Conservation (phyloP, 225 moss, liverwort and hornwort genomes). For the Pleurozium schreberi region DNA sequence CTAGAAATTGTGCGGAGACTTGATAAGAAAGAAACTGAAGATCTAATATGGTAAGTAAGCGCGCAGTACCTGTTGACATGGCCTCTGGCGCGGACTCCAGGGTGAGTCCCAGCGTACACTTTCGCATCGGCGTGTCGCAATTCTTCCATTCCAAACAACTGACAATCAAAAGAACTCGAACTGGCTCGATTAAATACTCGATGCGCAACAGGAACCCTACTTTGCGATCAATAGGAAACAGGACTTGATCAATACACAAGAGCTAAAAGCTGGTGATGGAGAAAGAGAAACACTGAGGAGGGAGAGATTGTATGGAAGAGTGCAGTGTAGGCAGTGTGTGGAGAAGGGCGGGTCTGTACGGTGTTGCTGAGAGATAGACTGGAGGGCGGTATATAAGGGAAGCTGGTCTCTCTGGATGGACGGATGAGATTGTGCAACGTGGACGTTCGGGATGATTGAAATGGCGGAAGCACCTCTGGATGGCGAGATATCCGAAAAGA, state of each 20-base stretch:
- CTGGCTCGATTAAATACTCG: not conserved
- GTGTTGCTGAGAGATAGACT: rapidly evolving
- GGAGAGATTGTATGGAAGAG: not conserved
- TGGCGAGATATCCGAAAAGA: not conserved
- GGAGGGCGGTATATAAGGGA: not conserved
- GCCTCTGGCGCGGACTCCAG: constrained; percentile 32
- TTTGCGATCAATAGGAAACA: not conserved
- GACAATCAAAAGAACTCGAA: not conserved
- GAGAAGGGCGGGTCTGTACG: not conserved
- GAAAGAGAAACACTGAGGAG: not conserved
- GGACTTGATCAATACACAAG: not conserved
- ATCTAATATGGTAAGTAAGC: not conserved
- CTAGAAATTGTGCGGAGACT: no score
- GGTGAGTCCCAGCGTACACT: constrained; percentile 41
- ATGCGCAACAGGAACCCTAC: not conserved
- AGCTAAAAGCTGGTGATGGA: no score
- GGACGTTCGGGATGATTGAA: not conserved
- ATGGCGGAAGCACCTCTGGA: not conserved
- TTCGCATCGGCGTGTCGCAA: constrained; percentile 25
- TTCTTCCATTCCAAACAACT: not conserved
- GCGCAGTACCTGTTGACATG: constrained; percentile 16
- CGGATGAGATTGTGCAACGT: not conserved
- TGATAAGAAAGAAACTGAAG: not conserved
- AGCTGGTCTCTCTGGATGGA: not conserved
- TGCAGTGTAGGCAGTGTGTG: no score